phyloP scores from a whole-genome alignment of 192 early-diverging fungal species.

The Coemansia sp. region DNA sequence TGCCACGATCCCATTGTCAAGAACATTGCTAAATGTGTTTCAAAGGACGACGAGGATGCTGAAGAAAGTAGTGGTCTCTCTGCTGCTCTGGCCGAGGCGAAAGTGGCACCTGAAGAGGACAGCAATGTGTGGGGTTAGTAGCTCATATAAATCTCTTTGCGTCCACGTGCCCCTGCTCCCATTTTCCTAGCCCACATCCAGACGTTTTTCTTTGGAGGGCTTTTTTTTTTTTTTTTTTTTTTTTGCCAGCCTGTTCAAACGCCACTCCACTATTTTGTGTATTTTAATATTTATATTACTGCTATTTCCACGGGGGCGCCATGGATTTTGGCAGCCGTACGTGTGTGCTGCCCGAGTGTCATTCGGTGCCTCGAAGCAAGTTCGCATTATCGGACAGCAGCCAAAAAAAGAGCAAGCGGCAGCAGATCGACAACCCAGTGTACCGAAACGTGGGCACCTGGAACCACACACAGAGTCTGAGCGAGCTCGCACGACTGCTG shows the following conservation, averaged over 20 bases:
- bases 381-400: slow-evolving; percentile 3
- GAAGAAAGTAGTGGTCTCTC: background rate
- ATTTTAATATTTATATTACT: background rate
- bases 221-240: too few relatives aligned
- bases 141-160: too few relatives aligned
- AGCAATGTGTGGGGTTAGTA: too few relatives aligned
- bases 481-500: background rate
- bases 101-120: too few relatives aligned
- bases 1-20: slow-evolving; percentile 29
- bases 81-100: too few relatives aligned
- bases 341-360: slow-evolving; percentile 26
- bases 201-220: too few relatives aligned
- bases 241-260: too few relatives aligned
- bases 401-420: background rate
- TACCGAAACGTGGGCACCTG: slow-evolving; percentile 22
- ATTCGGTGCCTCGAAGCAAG: slow-evolving; percentile 24
- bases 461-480: slow-evolving; percentile 12
- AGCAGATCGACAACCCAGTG: slow-evolving; percentile 24
- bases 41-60: background rate
- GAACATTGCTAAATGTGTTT: background rate
- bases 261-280: background rate
- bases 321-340: background rate
- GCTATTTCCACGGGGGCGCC: too few relatives aligned
- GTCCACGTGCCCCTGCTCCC: too few relatives aligned
- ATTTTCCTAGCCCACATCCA: too few relatives aligned